phyloP scores from a whole-genome alignment of 257 asterid genomes.

The Solanum arcanum region DNA sequence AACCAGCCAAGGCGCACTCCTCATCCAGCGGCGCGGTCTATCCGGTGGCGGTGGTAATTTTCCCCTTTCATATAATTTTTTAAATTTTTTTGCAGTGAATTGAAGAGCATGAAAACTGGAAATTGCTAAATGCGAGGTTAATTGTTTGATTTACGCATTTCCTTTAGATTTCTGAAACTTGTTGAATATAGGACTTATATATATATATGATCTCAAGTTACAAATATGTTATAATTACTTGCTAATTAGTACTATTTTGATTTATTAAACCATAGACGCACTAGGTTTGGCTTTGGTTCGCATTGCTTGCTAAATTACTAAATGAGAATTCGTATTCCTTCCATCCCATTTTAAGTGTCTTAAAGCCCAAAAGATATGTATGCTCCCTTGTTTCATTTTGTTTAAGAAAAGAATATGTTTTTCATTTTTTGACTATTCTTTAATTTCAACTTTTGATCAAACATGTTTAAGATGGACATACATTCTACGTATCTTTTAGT shows the following conservation, averaged over 20 bases:
- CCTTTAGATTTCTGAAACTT: background rate
- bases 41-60: slow-evolving; percentile 44
- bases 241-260: background rate
- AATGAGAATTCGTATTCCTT: background rate
- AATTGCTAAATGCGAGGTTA: background rate
- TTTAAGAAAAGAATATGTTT: no score
- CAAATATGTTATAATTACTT: background rate
- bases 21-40: slow-evolving; percentile 50
- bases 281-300: background rate
- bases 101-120: background rate
- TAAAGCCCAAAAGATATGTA: background rate
- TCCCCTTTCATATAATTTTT: background rate
- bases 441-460: background rate
- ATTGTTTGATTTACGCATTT: background rate
- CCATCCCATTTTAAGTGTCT: background rate
- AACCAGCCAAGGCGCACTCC: slow-evolving; percentile 17
- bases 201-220: background rate
- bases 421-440: background rate
- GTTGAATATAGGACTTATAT: background rate
- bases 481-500: no score
- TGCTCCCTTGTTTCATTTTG: background rate
- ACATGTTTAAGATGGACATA: background rate
- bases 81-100: fast-evolving
- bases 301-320: background rate
- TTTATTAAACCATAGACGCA: background rate